Conservation (phyloP, 768 basidiomycete genomes). For the Agrocybe praecox region DNA sequence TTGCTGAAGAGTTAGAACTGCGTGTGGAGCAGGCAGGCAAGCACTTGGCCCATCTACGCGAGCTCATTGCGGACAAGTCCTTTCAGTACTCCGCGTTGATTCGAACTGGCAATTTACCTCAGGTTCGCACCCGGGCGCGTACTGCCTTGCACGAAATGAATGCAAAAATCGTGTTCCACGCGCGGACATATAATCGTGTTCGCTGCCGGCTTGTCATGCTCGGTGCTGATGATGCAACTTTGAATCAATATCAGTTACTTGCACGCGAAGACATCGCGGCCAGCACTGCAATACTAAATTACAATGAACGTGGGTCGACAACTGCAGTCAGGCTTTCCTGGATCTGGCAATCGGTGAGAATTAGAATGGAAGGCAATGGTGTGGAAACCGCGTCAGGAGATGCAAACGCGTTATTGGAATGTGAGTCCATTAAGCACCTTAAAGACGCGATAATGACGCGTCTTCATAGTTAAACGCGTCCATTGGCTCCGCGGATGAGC, state of each 20-base stretch:
- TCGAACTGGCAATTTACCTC: background rate
- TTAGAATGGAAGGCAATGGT: background rate
- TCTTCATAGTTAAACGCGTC: too few relatives aligned
- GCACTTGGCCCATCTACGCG: background rate
- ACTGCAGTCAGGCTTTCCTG: background rate
- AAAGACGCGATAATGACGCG: too few relatives aligned
- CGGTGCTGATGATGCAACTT: background rate
- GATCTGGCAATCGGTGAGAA: background rate
- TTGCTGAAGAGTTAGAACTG: background rate
- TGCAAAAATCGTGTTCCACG: background rate
- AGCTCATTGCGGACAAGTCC: background rate
- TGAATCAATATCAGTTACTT: background rate
- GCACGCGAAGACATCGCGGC: background rate
- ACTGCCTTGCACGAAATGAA: background rate
- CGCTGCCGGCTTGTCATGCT: background rate
- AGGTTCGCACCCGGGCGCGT: background rate
- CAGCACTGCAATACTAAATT: background rate
- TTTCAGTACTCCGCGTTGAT: background rate
- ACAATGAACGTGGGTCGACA: background rate
- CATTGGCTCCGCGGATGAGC: too few relatives aligned
- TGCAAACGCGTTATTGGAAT: background rate
- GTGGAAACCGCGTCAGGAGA: background rate
- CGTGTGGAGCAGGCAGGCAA: background rate
- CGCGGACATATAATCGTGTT: background rate
- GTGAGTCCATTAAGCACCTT: too few relatives aligned